Percentiles rank a stretch among this genome's conserved stretches.
Conservation (phyloP, 768 basidiomycete genomes). For the Floccularia luteovirens region DNA sequence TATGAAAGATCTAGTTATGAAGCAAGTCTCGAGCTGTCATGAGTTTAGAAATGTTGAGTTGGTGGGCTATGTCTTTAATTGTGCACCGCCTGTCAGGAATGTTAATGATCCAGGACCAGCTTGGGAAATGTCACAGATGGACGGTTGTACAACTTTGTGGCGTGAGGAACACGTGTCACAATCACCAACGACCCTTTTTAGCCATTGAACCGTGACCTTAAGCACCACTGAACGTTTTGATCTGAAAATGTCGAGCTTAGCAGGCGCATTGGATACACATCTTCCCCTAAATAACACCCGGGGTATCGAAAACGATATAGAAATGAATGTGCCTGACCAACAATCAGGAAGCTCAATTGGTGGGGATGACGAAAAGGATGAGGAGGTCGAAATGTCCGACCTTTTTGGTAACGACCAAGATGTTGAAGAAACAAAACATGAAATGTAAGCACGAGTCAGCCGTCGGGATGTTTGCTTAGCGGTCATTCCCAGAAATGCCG, state of each 20-base stretch:
- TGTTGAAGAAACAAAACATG: slow-evolving; percentile 34
- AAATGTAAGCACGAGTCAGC: slow-evolving; percentile 23
- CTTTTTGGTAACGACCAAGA: slow-evolving; percentile 73
- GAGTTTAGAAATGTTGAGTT: no score
- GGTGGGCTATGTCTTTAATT: no score
- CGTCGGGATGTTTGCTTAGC: background rate
- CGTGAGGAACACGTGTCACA: no score
- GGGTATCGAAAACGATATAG: slow-evolving; percentile 24
- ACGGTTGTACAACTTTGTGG: no score
- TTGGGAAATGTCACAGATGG: no score
- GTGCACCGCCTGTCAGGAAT: no score
- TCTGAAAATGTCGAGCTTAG: slow-evolving; percentile 51
- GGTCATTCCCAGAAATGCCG: slow-evolving; percentile 15
- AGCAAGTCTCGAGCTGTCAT: no score
- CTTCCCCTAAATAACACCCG: slow-evolving; percentile 4
- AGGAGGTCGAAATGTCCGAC: slow-evolving; percentile 64
- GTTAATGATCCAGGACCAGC: no score
- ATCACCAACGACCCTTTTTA: no score
- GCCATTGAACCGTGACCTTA: no score
- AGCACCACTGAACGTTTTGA: no score
- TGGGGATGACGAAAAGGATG: slow-evolving; percentile 19
- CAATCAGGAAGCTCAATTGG: slow-evolving; percentile 18
- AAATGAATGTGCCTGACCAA: slow-evolving; percentile 28
- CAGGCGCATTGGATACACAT: slow-evolving; percentile 40
- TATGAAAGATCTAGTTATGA: no score